Base-by-base conservation (phyloP, 441 rosid species). In the Mallotus japonicus region DNA sequence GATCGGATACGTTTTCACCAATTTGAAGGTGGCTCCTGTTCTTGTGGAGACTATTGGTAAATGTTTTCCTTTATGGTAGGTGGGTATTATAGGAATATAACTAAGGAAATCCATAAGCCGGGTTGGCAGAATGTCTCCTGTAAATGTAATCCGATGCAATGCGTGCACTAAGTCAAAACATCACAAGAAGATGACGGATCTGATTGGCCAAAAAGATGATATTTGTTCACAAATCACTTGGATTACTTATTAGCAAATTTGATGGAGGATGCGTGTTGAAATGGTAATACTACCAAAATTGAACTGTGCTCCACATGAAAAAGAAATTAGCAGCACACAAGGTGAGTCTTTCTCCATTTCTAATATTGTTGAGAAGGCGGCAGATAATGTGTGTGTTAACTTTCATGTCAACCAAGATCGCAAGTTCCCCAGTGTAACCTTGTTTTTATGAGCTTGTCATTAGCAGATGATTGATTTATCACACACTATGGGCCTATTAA, bases 1-100 rank as follows among this genome's bases (percentile, higher is more conserved):
- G 98, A 93, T 78, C 83, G 95, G 44, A 84, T 87, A 65, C 86
- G 96, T 62, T 93, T 93, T 84, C 98, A 91, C 83, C 81, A 70
- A 71, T 91, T 93, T 84, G 92, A 91, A 85, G 85, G 85, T 67
- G 98, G 96, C 47, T 71, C 73, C 49, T 93, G 98, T 79, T 89
- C 98, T 47, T 88, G 98, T 77, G 83, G 77, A 54, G 90, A 90
- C 66, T 87, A 86, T 73, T 93, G 98, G 97, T 32, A 9, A 28
- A 44, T 44, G 12, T 44, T 17, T 19, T 28, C 40, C 44, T 32
- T 53, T 28, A 19, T 22, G 19, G 20, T 55, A 7, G 40, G 12
- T 11, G 9, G 53, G 15, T 57, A 17, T 0, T 57, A 17, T 0
- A 55, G 66, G 15, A 19, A 13, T 44, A 61, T 19, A 8, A 61